Base-by-base conservation (phyloP, 1,284 basidiomycete genomes). In the Wallemia hederae region DNA sequence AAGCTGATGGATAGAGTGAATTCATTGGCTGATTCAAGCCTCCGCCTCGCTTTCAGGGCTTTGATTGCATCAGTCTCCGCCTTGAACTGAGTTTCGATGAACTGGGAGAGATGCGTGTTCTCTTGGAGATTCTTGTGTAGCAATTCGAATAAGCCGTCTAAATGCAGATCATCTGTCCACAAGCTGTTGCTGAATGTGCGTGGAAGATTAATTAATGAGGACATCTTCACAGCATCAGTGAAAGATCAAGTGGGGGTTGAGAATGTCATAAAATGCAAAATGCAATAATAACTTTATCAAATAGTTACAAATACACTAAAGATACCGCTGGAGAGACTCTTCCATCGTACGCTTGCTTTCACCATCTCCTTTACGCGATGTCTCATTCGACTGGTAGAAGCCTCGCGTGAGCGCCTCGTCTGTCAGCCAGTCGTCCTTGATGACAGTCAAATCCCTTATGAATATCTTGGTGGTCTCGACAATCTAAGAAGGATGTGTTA, bases 401-500 rank as follows among this genome's bases (percentile, higher is more conserved):
- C 39, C 39, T 15, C 39, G 39, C 11, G 39, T 49, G n/a, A 49
- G 39, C 5, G 39, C 11, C 22, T 49, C 39, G 19, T 76, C 72
- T 1, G 71, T 70, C 26, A 75, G 67, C 76, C 75, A 77, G 58
- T 76, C 74, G 62, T 73, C 70, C 39, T 75, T 73, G 27, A 77
- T 70, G 5, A 74, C 72, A 0, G 75, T 76, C 22, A 78, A 61
- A 64, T 78, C 77, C 56, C 75, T 66, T 70, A 78, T 77, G 65
- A 76, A 77, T 26, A 69, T 81, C 71, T 92, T 96, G 64, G 86
- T 90, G 0, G 92, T 96, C 70, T 96, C 89, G 65, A 92, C 80
- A 71, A 49, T 49, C 39, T 49, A n/a, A 5, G 11, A 11, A 49
- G n/a, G n/a, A n/a, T 49, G 39, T 49, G 39, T n/a, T 49, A 49